Evolutionary conservation across 495 filamentous ascomycete genomes (phyloP).

Genomic region (Hypomontagnella monticulosa): DNA sequence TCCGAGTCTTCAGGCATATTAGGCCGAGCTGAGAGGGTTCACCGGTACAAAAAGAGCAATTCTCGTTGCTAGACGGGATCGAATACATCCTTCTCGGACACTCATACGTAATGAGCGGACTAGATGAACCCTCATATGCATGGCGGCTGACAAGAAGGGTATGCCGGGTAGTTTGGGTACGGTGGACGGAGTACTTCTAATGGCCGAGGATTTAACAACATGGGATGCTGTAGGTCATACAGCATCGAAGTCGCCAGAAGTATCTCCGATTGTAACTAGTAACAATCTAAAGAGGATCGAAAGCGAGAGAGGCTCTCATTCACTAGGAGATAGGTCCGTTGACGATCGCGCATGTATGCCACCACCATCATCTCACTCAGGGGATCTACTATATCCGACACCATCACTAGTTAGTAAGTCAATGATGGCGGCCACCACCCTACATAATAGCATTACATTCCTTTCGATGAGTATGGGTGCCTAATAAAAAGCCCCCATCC

Average conservation of each 20-base stretch:
- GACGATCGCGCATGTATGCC: constrained; percentile 11
- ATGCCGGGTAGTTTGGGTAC: neutral
- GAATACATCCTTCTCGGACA: constrained; percentile 12
- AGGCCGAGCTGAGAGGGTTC: constrained; percentile 32
- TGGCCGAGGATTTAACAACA: constrained; percentile 1
- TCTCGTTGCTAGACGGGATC: neutral
- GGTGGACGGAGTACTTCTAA: constrained; percentile 1
- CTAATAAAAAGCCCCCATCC: neutral
- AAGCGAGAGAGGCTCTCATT: constrained; percentile 8
- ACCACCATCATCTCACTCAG: neutral
- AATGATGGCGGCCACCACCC: neutral
- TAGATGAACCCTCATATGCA: constrained; percentile 14
- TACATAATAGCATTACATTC: neutral
- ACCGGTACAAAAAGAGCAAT: constrained; percentile 31
- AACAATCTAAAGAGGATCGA: constrained; percentile 7
- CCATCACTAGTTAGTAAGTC: neutral
- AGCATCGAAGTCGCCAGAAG: neutral
- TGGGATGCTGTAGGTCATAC: constrained; percentile 17
- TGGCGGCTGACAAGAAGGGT: constrained; percentile 32
- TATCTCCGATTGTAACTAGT: constrained; percentile 7
- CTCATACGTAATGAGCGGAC: constrained; percentile 23
- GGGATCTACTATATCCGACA: neutral
- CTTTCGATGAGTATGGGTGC: neutral
- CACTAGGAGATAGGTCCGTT: constrained; percentile 1
- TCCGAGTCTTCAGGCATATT: constrained; percentile 18